These are phyloP conservation scores for Brassica carinata DNA, from an alignment of 345 rosid genomes.

Conservation along the genomic window DNA sequence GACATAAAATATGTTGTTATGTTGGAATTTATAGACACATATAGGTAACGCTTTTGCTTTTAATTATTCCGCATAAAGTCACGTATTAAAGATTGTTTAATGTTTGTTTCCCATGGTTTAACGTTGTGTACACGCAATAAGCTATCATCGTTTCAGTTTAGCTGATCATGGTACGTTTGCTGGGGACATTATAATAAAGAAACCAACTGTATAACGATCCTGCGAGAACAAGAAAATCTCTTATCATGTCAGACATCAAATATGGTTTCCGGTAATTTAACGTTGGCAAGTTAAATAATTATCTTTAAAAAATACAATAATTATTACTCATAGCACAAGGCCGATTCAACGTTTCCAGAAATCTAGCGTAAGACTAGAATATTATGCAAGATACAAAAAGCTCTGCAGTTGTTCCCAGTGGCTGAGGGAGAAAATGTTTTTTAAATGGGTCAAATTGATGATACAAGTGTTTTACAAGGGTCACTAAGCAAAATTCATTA, in stretches of 20 bases:
- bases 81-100: conserved; percentile 4
- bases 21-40: conserved; percentile 31
- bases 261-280: neutral
- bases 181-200: neutral
- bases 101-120: neutral
- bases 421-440: too few species aligned
- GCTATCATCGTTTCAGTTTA: conserved; percentile 1
- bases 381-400: neutral
- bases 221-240: neutral
- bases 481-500: too few species aligned
- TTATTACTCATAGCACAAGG: neutral
- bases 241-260: neutral
- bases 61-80: conserved; percentile 13
- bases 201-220: neutral
- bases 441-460: too few species aligned
- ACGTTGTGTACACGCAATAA: conserved; percentile 22
- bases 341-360: neutral
- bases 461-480: too few species aligned
- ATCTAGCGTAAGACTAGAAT: neutral
- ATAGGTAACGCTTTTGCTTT: conserved; percentile 17
- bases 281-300: neutral
- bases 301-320: too few species aligned
- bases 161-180: neutral
- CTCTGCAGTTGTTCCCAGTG: neutral
- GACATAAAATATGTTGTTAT: conserved; percentile 21